A percentile compares a stretch with the other conserved stretches of the same genome.
These are phyloP conservation scores for Lyophyllum atratum DNA, from an alignment of 768 basidiomycete genomes.

Conservation along the genomic window DNA sequence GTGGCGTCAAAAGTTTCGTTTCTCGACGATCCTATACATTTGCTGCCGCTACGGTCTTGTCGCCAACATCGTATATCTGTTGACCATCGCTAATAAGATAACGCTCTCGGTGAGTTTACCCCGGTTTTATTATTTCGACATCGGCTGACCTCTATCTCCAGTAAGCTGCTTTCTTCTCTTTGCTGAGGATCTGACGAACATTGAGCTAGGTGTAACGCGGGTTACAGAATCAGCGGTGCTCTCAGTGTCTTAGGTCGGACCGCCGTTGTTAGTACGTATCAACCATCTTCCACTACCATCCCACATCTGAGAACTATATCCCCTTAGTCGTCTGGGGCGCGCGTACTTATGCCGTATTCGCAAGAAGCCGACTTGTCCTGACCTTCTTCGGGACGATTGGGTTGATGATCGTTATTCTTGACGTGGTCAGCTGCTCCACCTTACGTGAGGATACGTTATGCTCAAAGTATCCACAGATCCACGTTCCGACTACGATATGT, in stretches of 20 bases:
- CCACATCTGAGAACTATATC: neutral
- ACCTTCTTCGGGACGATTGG: conserved; percentile 22
- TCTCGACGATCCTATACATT: conserved; percentile 32
- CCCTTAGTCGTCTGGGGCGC: conserved; percentile 20
- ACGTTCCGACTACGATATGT: conserved; percentile 16
- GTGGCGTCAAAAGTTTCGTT: conserved; percentile 26
- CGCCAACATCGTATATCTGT: conserved; percentile 32
- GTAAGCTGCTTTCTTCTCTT: neutral
- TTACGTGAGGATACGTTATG: neutral
- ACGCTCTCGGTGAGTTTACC: conserved; percentile 15
- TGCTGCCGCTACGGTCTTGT: conserved; percentile 35
- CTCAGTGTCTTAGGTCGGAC: conserved; percentile 31
- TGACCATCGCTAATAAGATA: conserved; percentile 25
- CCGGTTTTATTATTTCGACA: neutral
- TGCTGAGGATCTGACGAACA: neutral
- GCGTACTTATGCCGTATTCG: conserved; percentile 25
- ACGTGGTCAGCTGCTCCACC: conserved; percentile 20
- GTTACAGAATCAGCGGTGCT: conserved; percentile 27
- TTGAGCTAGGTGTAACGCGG: conserved; percentile 24
- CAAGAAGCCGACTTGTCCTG: conserved; percentile 16
- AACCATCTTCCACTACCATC: neutral
- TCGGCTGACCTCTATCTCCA: neutral
- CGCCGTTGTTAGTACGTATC: conserved; percentile 26
- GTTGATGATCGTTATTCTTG: conserved; percentile 20
- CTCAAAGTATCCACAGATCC: conserved; percentile 10